Evolutionary conservation across 371 early-diverging fungal genomes (phyloP), one percentile per base, ranked within the genome.

Genomic region (Syncephalastrum sp.): DNA sequence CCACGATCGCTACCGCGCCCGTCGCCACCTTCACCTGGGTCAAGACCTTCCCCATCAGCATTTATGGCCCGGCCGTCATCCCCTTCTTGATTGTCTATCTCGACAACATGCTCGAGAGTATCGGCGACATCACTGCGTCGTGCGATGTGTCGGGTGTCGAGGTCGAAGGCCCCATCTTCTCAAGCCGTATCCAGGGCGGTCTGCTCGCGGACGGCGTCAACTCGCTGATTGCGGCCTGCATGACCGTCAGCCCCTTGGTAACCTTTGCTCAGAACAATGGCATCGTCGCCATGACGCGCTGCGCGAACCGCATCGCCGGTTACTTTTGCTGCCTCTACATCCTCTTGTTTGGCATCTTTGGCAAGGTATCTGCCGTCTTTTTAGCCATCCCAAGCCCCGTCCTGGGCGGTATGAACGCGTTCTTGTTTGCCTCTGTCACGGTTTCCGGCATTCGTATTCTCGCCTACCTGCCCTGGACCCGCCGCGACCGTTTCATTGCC

Each of bases 251-350:
- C 27, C 86, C 86, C 25, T 61, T 84, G 61, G 79, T 81, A 5
- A 81, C 82, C 6, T 84, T 83, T 65, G 85, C 86, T 4, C 85
- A 85, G 53, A 85, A 85, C 60, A 86, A 85, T 58, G 84, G 85
- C 59, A 78, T 85, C 51, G 70, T 84, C 45, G 82, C 86, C 10
- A 59, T 82, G 62, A 42, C 78, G 6, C 71, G 83, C 15, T 86
- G 86, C 56, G 85, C 86, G 48, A 86, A 81, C 56, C 79, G 82
- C 29, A 59, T 75, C 49, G 86, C 84, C 13, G 86, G 86, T 16
- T 85, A 83, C 54, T 81, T 79, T 66, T 76, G 77, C 53, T 85
- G 85, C 47, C 43, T 81, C 25, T 83, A 79, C 53, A 63, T 86
- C 52, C 64, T 86, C 21, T 59, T 85, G 17, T 82, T 73, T 69